phyloP scores from a whole-genome alignment of 2,329 filamentous ascomycete species.

The Penicillium freii region DNA sequence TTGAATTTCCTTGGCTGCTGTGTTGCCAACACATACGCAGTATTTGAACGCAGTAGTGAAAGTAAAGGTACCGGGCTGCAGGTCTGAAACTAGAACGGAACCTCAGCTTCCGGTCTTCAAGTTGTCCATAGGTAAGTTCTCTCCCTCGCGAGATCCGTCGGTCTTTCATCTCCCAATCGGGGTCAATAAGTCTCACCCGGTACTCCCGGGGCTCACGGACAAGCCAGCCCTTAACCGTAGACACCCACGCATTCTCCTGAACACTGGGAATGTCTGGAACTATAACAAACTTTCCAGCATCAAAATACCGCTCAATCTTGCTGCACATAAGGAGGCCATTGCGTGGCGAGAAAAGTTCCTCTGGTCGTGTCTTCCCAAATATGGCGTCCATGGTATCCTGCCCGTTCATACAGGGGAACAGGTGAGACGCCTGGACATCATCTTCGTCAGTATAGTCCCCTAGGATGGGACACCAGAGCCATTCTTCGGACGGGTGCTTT shows the following conservation, averaged over 20 bases:
- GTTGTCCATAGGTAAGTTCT: slow-evolving; percentile 2
- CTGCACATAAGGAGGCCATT: no score
- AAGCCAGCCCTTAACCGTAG: no score
- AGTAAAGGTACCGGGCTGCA: slow-evolving; percentile 20
- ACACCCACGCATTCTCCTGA: no score
- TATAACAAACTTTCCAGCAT: no score
- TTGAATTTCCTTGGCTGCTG: no score
- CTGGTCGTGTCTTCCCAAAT: slow-evolving; percentile 11
- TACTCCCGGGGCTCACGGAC: no score
- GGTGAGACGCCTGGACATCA: slow-evolving; percentile 3
- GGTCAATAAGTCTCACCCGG: no score
- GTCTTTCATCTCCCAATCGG: no score
- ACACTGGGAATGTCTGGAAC: no score
- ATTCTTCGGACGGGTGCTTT: background rate
- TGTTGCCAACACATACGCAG: no score
- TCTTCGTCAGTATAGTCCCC: background rate
- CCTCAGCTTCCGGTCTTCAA: slow-evolving; percentile 11
- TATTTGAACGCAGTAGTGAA: slow-evolving; percentile 16
- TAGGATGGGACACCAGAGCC: slow-evolving; percentile 2
- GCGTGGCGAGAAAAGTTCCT: slow-evolving; percentile 16
- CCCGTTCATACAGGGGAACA: slow-evolving; percentile 17
- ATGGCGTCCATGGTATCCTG: slow-evolving; percentile 21
- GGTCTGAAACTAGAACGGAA: slow-evolving; percentile 15
- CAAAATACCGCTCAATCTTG: no score
- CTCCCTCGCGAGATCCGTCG: background rate